Base-by-base conservation (phyloP, 2,329 filamentous ascomycete genomes). In the Magnaporthiopsis incrustans region DNA sequence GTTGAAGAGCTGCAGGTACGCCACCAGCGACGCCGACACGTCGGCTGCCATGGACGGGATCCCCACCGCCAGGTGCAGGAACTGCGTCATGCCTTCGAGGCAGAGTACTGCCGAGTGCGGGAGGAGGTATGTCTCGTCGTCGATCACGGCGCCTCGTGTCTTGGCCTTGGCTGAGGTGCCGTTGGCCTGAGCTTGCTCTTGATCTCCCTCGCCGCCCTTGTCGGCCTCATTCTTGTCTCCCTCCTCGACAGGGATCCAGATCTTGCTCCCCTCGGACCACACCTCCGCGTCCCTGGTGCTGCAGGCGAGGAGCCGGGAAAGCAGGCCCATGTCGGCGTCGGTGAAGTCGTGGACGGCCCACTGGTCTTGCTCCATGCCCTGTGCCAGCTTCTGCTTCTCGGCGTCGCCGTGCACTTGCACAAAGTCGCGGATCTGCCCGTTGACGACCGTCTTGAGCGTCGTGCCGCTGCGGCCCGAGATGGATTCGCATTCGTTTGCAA, bases 1-100 rank as follows among this genome's bases (percentile, higher is more conserved):
- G 75, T 99, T 97, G 82, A 98, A 99, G 4, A 96, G 82, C 68
- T 95, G 91, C 18, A 98, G 82, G 72, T 96, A 96, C 27, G 95
- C 89, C 57, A 97, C 81, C 14, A 99, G 83, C 0, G 88, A 89
- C 3, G 85, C 80, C 0, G 91, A 90, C 63, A 97, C 88, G 65
- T 97, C 92, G 2, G 88, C 82, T 1, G 92, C 90, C 86, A 97
- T 93, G 66, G 89, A 94, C 1, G 95, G 94, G 65, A 98, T 94
- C 38, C 88, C 89, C 6, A 90, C 83, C 65, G 94, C 88, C 4
- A 99, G 83, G 67, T 90, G 90, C 67, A 97, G 82, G 75, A 96
- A 96, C 22, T 88, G 85, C 65, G 91, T 88, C 67, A 97, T 88
- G 62, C 91, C 92, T 64, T 87, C 84, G 64, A 99, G 83, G 67